A percentile compares a stretch with the other conserved stretches of the same genome.
Conservation (phyloP, 495 filamentous ascomycete genomes). For the Lasiosphaeria ovina region DNA sequence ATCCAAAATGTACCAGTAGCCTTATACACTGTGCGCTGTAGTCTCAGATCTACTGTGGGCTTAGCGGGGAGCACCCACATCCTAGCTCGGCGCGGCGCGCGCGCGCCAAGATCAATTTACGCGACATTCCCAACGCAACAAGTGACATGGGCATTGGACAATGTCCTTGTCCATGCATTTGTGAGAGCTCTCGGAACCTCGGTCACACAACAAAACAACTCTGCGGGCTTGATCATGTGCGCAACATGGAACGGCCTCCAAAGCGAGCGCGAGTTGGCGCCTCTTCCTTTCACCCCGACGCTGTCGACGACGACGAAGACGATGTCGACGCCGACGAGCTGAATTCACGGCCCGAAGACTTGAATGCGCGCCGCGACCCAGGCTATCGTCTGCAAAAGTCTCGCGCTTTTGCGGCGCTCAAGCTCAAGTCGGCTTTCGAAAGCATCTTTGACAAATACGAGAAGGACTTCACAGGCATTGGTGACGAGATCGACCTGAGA, state of each 20-base stretch:
- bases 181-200: not conserved
- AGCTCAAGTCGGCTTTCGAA: slow-evolving; percentile 79
- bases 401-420: slow-evolving; percentile 59
- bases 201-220: not conserved
- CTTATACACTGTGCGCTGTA: no score
- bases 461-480: slow-evolving; percentile 74
- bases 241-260: slow-evolving; percentile 53
- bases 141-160: no score
- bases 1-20: no score
- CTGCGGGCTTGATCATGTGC: slow-evolving; percentile 13
- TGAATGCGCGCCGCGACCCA: slow-evolving; percentile 45
- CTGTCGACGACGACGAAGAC: slow-evolving; percentile 30
- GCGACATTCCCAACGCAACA: no score
- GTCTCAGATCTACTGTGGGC: no score
- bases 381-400: slow-evolving; percentile 55
- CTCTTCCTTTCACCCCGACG: slow-evolving; percentile 22
- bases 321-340: slow-evolving; percentile 46
- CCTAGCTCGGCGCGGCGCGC: no score
- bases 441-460: slow-evolving; percentile 85
- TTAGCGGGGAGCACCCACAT: no score
- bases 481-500: slow-evolving; percentile 38
- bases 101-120: no score
- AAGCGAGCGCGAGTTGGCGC: slow-evolving; percentile 56
- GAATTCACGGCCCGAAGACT: slow-evolving; percentile 38
- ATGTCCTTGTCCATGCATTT: not conserved